Evolutionary conservation across 1,284 basidiomycete species (phyloP).

Genomic region (Ceraceosorus guamensis): DNA sequence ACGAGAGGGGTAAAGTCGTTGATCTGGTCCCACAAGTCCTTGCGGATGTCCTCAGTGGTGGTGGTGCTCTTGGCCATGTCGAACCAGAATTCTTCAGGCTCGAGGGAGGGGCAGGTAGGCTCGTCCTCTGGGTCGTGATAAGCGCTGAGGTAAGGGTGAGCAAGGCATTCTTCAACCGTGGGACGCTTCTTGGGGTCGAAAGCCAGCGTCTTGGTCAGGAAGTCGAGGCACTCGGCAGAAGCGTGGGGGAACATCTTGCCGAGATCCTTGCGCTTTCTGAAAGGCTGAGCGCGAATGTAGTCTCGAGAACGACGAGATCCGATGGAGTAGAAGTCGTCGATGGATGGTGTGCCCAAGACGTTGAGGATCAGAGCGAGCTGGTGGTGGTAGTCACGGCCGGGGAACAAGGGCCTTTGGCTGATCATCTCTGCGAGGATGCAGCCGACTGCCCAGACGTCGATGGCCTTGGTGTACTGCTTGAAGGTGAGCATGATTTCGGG

Average conservation of each 20-base stretch:
- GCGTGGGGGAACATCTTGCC: constrained; percentile 18
- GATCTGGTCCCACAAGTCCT: constrained; percentile 37
- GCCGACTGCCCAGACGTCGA: constrained; percentile 73
- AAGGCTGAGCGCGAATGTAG: constrained; percentile 68
- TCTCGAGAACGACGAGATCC: constrained; percentile 75
- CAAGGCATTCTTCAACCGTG: constrained; percentile 43
- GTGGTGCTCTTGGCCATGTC: constrained; percentile 30
- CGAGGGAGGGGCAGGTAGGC: constrained; percentile 29
- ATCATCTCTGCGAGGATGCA: constrained; percentile 97
- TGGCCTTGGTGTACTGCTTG: constrained; percentile 39
- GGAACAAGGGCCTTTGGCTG: constrained; percentile 85
- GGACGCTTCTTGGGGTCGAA: constrained; percentile 49
- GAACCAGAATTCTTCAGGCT: constrained; percentile 27
- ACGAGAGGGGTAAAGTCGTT: constrained; percentile 30
- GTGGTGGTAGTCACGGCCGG: constrained; percentile 88
- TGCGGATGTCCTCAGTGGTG: constrained; percentile 32
- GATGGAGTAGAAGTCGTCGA: constrained; percentile 86
- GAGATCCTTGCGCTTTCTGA: constrained; percentile 60
- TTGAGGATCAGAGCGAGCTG: constrained; percentile 84
- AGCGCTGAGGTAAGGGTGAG: constrained; percentile 38
- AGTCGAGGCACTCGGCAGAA: constrained; percentile 65
- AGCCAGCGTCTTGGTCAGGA: constrained; percentile 80
- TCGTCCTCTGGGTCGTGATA: constrained; percentile 46
- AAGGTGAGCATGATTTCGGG: constrained; percentile 38
- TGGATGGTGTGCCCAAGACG: constrained; percentile 81